These are phyloP conservation scores for Hypoxylon sp. DNA, from an alignment of 2,329 filamentous ascomycete species.

Conservation along the genomic window DNA sequence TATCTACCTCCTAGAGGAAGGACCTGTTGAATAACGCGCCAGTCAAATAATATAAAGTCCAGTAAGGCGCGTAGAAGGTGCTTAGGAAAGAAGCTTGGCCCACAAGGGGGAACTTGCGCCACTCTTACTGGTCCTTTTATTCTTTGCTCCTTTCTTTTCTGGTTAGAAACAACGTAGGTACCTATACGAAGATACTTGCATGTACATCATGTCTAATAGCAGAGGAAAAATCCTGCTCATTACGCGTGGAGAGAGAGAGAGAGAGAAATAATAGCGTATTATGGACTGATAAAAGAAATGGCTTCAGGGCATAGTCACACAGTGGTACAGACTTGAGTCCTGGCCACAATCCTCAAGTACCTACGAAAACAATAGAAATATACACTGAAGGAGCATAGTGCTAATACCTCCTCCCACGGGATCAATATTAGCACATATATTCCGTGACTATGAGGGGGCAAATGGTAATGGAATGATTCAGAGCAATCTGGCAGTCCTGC, in stretches of 20 bases:
- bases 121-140: neutral
- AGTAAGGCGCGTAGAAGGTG: neutral
- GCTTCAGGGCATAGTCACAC: neutral
- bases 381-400: neutral
- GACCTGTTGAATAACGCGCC: neutral
- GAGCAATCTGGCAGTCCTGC: neutral
- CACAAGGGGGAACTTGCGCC: neutral
- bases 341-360: neutral
- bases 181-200: constrained; percentile 2
- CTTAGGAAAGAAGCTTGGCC: neutral
- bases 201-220: neutral
- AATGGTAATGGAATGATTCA: neutral
- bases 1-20: neutral
- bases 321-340: neutral
- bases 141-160: neutral
- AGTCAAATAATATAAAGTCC: neutral
- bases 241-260: neutral
- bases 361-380: neutral
- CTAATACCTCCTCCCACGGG: neutral
- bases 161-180: neutral
- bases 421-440: neutral
- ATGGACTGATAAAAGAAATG: neutral
- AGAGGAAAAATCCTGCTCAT: neutral
- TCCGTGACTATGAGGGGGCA: neutral
- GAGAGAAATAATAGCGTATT: neutral